These are phyloP conservation scores for Lactarius indigo DNA, from an alignment of 768 basidiomycete genomes.

Conservation along the genomic window DNA sequence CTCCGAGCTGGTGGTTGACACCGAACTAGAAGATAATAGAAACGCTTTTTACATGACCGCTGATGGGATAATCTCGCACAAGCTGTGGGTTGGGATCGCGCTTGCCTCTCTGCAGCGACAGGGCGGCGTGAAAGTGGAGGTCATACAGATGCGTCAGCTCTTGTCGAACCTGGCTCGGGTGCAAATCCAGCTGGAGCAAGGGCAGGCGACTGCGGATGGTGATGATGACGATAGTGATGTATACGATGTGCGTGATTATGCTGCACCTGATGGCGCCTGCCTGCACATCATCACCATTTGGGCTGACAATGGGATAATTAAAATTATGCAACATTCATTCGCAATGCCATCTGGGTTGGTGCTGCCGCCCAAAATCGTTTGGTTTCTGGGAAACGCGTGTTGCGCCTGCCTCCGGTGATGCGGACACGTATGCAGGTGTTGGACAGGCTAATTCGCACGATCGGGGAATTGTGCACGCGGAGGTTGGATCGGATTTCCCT, in stretches of 20 bases:
- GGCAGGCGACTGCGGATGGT: neutral
- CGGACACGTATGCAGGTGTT: slow-evolving; percentile 17
- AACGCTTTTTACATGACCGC: slow-evolving; percentile 22
- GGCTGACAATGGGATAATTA: slow-evolving; percentile 14
- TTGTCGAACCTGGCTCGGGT: slow-evolving; percentile 7
- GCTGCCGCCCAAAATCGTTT: slow-evolving; percentile 7
- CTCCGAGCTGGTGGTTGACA: slow-evolving; percentile 20
- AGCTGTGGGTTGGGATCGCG: slow-evolving; percentile 22
- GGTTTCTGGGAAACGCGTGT: slow-evolving; percentile 18
- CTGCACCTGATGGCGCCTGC: slow-evolving; percentile 1
- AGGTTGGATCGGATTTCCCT: slow-evolving; percentile 23
- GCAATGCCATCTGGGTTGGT: slow-evolving; percentile 2
- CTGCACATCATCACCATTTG: neutral
- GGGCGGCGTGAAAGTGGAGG: slow-evolving; percentile 3
- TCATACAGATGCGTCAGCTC: neutral
- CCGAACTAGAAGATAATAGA: slow-evolving; percentile 6
- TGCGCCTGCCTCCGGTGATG: slow-evolving; percentile 15
- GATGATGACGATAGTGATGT: slow-evolving; percentile 2
- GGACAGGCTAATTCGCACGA: slow-evolving; percentile 19
- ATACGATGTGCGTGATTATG: slow-evolving; percentile 12
- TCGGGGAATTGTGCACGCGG: slow-evolving; percentile 18
- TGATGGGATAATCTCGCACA: slow-evolving; percentile 23
- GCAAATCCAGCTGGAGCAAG: slow-evolving; percentile 19
- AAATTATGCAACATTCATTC: slow-evolving; percentile 10
- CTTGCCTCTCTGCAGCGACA: slow-evolving; percentile 8